A percentile compares a stretch with the other conserved stretches of the same genome.
These are phyloP conservation scores for Amylostereum areolatum DNA, from an alignment of 1,284 basidiomycete species.

Conservation along the genomic window DNA sequence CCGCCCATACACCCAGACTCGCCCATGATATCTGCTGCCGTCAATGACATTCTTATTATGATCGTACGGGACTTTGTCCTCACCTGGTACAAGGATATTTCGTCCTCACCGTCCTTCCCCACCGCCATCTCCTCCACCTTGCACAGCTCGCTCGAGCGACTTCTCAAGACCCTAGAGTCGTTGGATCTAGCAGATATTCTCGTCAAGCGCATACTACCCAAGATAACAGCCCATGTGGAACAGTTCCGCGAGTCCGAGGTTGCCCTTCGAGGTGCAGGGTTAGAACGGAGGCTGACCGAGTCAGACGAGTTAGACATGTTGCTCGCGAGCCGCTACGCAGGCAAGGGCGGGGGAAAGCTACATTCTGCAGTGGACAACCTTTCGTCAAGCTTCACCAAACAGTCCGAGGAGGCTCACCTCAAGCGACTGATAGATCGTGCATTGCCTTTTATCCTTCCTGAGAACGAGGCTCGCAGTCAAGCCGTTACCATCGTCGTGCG, in stretches of 20 bases:
- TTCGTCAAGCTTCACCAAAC: constrained; percentile 82
- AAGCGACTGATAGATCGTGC: constrained; percentile 64
- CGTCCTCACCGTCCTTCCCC: constrained; percentile 83
- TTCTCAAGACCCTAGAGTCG: constrained; percentile 48
- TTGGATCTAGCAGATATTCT: constrained; percentile 77
- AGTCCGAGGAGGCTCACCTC: constrained; percentile 85
- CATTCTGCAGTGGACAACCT: constrained; percentile 82
- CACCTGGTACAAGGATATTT: constrained; percentile 81
- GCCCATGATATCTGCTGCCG: constrained; percentile 54
- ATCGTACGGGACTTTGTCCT: constrained; percentile 80
- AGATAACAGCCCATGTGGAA: constrained; percentile 84
- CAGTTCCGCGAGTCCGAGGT: constrained; percentile 90
- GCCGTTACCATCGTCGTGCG: constrained; percentile 70
- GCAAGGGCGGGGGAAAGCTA: constrained; percentile 53
- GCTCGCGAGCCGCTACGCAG: constrained; percentile 72
- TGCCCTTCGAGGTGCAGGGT: constrained; percentile 65
- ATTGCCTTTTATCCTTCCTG: constrained; percentile 70
- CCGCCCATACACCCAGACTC: constrained; percentile 56
- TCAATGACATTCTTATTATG: constrained; percentile 76
- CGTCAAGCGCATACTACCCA: constrained; percentile 81
- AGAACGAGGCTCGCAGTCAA: constrained; percentile 65
- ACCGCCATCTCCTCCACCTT: constrained; percentile 75
- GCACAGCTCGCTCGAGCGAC: constrained; percentile 56
- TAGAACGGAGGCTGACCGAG: constrained; percentile 74
- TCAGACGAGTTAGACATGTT: constrained; percentile 85